Evolutionary conservation across 495 filamentous ascomycete genomes (phyloP).

Genomic region (Xylaria intraflava): DNA sequence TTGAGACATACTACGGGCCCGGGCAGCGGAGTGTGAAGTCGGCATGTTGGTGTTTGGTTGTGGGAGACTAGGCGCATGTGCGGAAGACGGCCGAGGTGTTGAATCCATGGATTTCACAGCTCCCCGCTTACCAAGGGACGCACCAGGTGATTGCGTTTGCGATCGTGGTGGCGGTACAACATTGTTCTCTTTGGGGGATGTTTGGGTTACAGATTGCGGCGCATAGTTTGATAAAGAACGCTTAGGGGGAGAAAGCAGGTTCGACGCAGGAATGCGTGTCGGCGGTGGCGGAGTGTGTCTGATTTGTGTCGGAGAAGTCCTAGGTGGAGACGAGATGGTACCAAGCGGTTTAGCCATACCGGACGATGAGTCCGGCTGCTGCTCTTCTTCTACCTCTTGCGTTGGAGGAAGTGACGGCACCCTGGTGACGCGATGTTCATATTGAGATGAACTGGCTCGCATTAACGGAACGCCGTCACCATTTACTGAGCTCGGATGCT

Average conservation of each 20-base stretch:
- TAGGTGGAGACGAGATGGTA: conserved; percentile 24
- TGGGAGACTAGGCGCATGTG: conserved; percentile 50
- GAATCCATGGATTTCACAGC: conserved; percentile 44
- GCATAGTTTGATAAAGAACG: conserved; percentile 42
- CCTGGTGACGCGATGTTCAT: conserved; percentile 40
- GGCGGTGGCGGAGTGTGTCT: conserved; percentile 42
- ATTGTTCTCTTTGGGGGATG: conserved; percentile 29
- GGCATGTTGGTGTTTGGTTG: conserved; percentile 29
- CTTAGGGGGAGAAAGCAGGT: conserved; percentile 49
- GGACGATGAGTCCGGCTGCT: conserved; percentile 23
- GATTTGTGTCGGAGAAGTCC: conserved; percentile 25
- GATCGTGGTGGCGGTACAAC: conserved; percentile 62
- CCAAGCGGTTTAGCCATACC: conserved; percentile 11
- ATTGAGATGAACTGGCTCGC: conserved; percentile 41
- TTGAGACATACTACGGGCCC: conserved; percentile 34
- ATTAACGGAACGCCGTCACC: conserved; percentile 30
- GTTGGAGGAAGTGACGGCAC: conserved; percentile 47
- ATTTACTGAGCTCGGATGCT: conserved; percentile 25
- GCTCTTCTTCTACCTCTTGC: conserved; percentile 48
- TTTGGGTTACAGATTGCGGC: conserved; percentile 23
- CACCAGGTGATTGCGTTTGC: conserved; percentile 79
- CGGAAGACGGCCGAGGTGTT: conserved; percentile 62
- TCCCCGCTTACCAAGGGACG: conserved; percentile 45
- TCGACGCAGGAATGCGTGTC: conserved; percentile 21
- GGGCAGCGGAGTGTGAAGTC: conserved; percentile 14